Percentiles rank a stretch among this genome's conserved stretches.
phyloP scores from a whole-genome alignment of 495 filamentous ascomycete species.

The Podospora anserina region DNA sequence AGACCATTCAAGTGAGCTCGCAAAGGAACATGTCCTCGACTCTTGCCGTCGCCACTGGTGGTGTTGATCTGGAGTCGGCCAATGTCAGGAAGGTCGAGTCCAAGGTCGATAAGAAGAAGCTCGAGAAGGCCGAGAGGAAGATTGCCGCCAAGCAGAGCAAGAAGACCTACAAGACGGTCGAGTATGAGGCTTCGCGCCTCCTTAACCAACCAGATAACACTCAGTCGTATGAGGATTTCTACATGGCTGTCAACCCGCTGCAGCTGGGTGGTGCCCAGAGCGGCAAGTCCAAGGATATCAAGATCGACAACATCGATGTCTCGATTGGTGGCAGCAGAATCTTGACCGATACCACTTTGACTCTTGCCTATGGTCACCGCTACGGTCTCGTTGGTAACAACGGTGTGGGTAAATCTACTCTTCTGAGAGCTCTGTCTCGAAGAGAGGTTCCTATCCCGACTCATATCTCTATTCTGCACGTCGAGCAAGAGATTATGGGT shows the following conservation, averaged over 20 bases:
- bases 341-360: slow-evolving; percentile 81
- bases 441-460: slow-evolving; percentile 92
- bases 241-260: slow-evolving; percentile 97
- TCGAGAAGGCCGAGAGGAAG: slow-evolving; percentile 98
- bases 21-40: slow-evolving; percentile 96
- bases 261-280: slow-evolving; percentile 66
- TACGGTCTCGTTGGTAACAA: slow-evolving; percentile 99
- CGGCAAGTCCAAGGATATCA: slow-evolving; percentile 98
- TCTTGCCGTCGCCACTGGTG: slow-evolving; percentile 75
- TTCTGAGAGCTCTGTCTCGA: slow-evolving; percentile 85
- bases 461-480: slow-evolving; percentile 97
- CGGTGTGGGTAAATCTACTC: slow-evolving; percentile 97
- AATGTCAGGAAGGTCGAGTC: slow-evolving; percentile 92
- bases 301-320: slow-evolving; percentile 92
- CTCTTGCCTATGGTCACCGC: slow-evolving; percentile 85
- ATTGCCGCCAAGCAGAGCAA: slow-evolving; percentile 98
- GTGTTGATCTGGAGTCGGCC: slow-evolving; percentile 90
- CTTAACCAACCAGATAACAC: slow-evolving; percentile 76
- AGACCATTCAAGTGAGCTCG: slow-evolving; percentile 90
- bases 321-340: slow-evolving; percentile 87
- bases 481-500: slow-evolving; percentile 97
- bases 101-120: slow-evolving; percentile 96
- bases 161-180: slow-evolving; percentile 95
- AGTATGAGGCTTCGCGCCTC: slow-evolving; percentile 92
- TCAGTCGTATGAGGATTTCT: slow-evolving; percentile 99